phyloP scores from a whole-genome alignment of 1,284 basidiomycete genomes.

The Vanrija sp. region DNA sequence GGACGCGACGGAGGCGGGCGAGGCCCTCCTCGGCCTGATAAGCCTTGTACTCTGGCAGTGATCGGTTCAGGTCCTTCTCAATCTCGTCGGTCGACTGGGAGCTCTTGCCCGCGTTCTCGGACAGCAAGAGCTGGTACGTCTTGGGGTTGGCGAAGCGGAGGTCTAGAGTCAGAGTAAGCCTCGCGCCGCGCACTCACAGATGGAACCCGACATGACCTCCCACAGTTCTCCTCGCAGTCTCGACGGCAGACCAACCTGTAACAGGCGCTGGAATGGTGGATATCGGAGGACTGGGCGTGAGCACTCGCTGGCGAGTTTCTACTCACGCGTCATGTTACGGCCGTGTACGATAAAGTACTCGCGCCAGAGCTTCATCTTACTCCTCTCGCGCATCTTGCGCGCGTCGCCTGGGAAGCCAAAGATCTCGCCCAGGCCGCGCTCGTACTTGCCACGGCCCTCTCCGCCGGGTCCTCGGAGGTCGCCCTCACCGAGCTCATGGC shows the following conservation, averaged over 20 bases:
- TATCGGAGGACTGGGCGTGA: constrained; percentile 81
- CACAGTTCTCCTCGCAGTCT: constrained; percentile 94
- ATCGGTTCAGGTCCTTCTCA: constrained; percentile 95
- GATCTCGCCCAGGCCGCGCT: constrained; percentile 76
- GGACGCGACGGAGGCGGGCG: constrained; percentile 74
- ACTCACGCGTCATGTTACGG: constrained; percentile 45
- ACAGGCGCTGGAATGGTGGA: constrained; percentile 90
- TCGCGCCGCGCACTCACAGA: constrained; percentile 52
- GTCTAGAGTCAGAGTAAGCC: constrained; percentile 37
- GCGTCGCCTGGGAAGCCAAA: constrained; percentile 93
- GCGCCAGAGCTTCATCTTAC: constrained; percentile 96
- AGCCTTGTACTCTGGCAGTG: constrained; percentile 88
- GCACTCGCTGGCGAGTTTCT: neutral
- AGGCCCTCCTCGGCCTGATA: constrained; percentile 88
- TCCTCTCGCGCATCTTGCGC: constrained; percentile 91
- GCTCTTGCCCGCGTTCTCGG: constrained; percentile 72
- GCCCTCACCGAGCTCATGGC: constrained; percentile 54
- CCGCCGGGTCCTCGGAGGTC: constrained; percentile 53
- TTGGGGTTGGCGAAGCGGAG: constrained; percentile 85
- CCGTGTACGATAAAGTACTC: constrained; percentile 65
- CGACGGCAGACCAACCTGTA: constrained; percentile 96
- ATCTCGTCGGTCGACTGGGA: constrained; percentile 96
- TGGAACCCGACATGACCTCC: constrained; percentile 93
- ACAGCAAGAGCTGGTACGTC: constrained; percentile 73
- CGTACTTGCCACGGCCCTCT: constrained; percentile 56